Percentiles rank a stretch among this genome's conserved stretches.
Conservation (phyloP, 1,284 basidiomycete species). For the Kalmanozyma brasiliensis region DNA sequence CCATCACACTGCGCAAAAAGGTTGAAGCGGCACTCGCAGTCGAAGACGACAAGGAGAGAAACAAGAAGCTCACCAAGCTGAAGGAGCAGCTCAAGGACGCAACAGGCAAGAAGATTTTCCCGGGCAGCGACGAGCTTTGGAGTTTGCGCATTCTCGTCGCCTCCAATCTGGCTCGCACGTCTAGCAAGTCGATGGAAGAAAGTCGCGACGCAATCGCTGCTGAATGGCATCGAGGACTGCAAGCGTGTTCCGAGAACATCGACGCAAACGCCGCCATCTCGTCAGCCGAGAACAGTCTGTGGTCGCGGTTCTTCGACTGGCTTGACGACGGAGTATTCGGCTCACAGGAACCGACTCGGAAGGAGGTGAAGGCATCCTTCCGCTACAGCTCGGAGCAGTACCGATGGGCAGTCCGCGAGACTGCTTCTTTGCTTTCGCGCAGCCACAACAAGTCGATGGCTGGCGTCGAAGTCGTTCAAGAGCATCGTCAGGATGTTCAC, state of each 20-base stretch:
- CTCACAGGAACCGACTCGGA: slow-evolving; percentile 4
- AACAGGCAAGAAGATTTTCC: slow-evolving; percentile 13
- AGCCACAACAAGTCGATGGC: slow-evolving; percentile 10
- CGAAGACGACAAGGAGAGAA: slow-evolving; percentile 15
- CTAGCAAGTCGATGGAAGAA: slow-evolving; percentile 9
- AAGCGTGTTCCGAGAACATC: slow-evolving; percentile 24
- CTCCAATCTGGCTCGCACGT: slow-evolving; percentile 19
- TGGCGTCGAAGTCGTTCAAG: slow-evolving; percentile 28
- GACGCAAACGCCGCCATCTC: slow-evolving; percentile 2
- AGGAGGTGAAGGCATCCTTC: slow-evolving; percentile 25
- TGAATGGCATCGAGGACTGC: slow-evolving; percentile 43
- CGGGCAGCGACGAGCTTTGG: slow-evolving; percentile 42
- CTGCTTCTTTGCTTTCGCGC: slow-evolving; percentile 34
- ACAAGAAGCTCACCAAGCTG: slow-evolving; percentile 21
- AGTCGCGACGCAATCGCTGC: slow-evolving; percentile 19
- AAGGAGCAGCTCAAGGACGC: slow-evolving; percentile 32
- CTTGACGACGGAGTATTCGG: slow-evolving; percentile 30
- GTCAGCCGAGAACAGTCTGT: slow-evolving; percentile 23
- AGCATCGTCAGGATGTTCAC: slow-evolving; percentile 34
- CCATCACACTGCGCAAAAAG: slow-evolving; percentile 20
- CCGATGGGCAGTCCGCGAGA: slow-evolving; percentile 44
- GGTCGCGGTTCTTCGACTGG: slow-evolving; percentile 38
- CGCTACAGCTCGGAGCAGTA: slow-evolving; percentile 32
- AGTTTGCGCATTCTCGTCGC: slow-evolving; percentile 34
- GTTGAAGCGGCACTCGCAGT: slow-evolving; percentile 21